Percentiles rank a stretch among this genome's conserved stretches.
These are phyloP conservation scores for Neofusicoccum laricinum DNA, from an alignment of 2,329 filamentous ascomycete genomes.

Conservation along the genomic window DNA sequence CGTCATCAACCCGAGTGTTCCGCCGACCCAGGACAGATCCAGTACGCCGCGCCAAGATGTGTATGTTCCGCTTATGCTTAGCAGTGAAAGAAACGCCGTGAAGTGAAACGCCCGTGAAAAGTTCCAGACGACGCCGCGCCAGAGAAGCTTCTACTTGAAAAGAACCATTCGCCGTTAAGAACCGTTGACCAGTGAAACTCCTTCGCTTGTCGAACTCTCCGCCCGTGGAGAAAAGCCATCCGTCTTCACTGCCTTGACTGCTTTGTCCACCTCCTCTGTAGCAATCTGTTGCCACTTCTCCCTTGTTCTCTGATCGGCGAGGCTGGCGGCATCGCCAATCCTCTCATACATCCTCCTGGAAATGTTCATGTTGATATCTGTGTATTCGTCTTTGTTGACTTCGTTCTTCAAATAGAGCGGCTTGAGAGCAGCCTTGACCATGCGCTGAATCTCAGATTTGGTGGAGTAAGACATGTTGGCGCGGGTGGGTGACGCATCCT, in stretches of 20 bases:
- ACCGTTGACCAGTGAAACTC: neutral
- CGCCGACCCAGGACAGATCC: constrained; percentile 3
- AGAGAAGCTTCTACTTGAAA: neutral
- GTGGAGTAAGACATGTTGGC: constrained; percentile 69
- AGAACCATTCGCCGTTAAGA: constrained; percentile 4
- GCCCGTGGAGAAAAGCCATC: neutral
- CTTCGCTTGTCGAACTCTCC: constrained; percentile 10
- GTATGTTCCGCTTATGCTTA: constrained; percentile 10
- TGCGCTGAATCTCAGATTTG: constrained; percentile 83
- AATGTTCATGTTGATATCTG: constrained; percentile 84
- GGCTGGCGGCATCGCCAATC: constrained; percentile 49
- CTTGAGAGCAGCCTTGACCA: constrained; percentile 79
- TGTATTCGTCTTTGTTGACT: constrained; percentile 86
- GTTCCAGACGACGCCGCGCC: constrained; percentile 5
- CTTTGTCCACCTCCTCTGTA: constrained; percentile 72
- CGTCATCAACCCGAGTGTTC: neutral
- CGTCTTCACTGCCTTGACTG: constrained; percentile 48
- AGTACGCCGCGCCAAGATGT: constrained; percentile 7
- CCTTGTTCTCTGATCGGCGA: constrained; percentile 63
- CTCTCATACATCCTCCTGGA: constrained; percentile 82
- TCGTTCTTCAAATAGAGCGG: constrained; percentile 78
- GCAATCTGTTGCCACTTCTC: constrained; percentile 75
- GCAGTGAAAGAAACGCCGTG: neutral
- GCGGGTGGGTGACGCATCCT: constrained; percentile 68
- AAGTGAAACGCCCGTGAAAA: neutral